phyloP scores from a whole-genome alignment of 257 asterid genomes.

The Thymus quinquecostatus region DNA sequence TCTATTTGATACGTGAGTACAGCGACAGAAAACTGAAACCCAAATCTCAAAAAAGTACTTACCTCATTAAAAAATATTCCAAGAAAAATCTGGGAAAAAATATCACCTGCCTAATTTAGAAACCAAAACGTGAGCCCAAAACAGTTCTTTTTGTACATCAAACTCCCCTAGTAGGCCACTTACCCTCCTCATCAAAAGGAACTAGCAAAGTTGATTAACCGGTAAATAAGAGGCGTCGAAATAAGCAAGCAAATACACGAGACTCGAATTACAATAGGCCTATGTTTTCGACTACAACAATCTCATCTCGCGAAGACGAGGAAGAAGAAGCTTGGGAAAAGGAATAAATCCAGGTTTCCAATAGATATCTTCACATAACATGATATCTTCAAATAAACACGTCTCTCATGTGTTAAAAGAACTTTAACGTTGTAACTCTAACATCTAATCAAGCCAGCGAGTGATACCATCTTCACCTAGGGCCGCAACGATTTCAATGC shows the following conservation, averaged over 20 bases:
- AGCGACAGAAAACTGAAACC: background rate
- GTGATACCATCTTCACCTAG: conserved; percentile 94
- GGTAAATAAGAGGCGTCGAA: background rate
- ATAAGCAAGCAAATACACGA: conserved; percentile 25
- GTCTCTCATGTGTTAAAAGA: conserved; percentile 8
- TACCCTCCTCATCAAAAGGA: background rate
- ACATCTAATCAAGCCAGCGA: conserved; percentile 88
- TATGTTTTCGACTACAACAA: conserved; percentile 33
- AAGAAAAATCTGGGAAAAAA: background rate
- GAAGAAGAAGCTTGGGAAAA: conserved; percentile 21
- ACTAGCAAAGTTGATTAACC: background rate
- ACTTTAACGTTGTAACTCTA: conserved; percentile 3
- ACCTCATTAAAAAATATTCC: background rate
- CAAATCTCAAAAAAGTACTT: background rate
- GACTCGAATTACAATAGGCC: conserved; percentile 30
- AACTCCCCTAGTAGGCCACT: too few relatives aligned
- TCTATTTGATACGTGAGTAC: background rate
- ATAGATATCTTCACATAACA: conserved; percentile 35
- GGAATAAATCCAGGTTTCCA: conserved; percentile 32
- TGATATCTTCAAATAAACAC: conserved; percentile 26
- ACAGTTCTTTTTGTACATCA: background rate
- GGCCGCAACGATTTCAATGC: conserved; percentile 85
- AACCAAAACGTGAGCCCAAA: background rate
- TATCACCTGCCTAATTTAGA: background rate
- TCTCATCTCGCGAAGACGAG: conserved; percentile 22